Percentiles rank a stretch among this genome's conserved stretches.
Conservation (phyloP, 2,329 filamentous ascomycete species). For the Lachnellula occidentalis region DNA sequence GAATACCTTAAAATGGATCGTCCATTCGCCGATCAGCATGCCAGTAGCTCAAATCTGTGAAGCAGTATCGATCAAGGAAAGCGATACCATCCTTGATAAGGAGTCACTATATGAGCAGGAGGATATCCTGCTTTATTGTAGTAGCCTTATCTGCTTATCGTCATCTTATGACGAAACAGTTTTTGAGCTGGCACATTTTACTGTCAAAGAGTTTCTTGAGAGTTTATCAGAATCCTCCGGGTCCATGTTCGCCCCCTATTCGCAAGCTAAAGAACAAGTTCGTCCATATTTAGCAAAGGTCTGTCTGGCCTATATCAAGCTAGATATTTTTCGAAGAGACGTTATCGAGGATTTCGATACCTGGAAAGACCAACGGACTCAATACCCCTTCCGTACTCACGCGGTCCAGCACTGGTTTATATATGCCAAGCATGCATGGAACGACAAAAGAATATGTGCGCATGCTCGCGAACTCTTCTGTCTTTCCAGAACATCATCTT, state of each 20-base stretch:
- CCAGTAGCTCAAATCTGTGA: conserved; percentile 11
- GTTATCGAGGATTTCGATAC: not conserved
- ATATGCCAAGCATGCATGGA: not conserved
- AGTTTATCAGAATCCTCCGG: not conserved
- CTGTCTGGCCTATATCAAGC: not conserved
- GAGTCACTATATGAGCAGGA: conserved; percentile 12
- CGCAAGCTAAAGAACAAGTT: not conserved
- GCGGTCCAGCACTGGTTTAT: not conserved
- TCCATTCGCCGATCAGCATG: conserved; percentile 1
- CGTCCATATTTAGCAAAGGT: not conserved
- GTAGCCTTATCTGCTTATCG: conserved; percentile 17
- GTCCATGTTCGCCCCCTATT: not conserved
- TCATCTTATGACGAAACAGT: not conserved
- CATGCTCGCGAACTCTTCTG: not conserved
- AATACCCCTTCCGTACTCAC: not conserved
- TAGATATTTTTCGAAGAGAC: not conserved
- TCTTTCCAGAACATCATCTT: not conserved
- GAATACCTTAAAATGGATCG: conserved; percentile 13
- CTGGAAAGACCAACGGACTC: not conserved
- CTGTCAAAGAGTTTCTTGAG: conserved; percentile 18
- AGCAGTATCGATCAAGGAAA: conserved; percentile 15
- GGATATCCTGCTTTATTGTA: conserved; percentile 13
- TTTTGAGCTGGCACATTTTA: conserved; percentile 22
- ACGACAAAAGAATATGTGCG: not conserved
- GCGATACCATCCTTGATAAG: conserved; percentile 5